Conservation (phyloP, 78 protist species). For the Monosiga brevicollis region DNA sequence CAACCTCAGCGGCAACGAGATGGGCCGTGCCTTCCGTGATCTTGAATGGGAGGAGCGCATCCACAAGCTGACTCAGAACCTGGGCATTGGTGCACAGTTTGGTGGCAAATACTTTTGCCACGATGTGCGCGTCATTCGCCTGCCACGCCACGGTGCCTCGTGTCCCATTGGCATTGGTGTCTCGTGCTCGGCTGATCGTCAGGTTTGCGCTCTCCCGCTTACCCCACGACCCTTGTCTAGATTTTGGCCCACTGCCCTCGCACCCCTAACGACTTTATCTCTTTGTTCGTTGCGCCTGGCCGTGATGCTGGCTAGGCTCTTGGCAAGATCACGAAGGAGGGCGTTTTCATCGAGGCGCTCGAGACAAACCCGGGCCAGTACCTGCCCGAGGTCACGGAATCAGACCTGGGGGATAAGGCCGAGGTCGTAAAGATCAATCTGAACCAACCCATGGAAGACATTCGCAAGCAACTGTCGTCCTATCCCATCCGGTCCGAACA, state of each 20-base stretch:
- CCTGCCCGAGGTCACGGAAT: slow-evolving; percentile 44
- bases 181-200: slow-evolving; percentile 73
- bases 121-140: slow-evolving; percentile 62
- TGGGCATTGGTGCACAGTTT: slow-evolving; percentile 83
- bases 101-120: slow-evolving; percentile 79
- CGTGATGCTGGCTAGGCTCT: too few species aligned
- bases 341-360: slow-evolving; percentile 65
- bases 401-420: neutral
- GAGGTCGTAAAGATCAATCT: slow-evolving; percentile 62
- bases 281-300: too few species aligned
- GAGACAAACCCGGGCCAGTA: slow-evolving; percentile 45
- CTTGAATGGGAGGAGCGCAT: slow-evolving; percentile 42
- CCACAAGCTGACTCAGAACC: slow-evolving; percentile 13
- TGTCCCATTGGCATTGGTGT: slow-evolving; percentile 80
- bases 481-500: slow-evolving; percentile 34
- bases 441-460: slow-evolving; percentile 50
- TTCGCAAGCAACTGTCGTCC: slow-evolving; percentile 24
- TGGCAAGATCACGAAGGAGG: slow-evolving; percentile 55
- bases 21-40: slow-evolving; percentile 68
- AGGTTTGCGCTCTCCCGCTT: too few species aligned
- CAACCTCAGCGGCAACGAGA: slow-evolving; percentile 39
- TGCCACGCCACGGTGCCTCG: slow-evolving; percentile 70
- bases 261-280: too few species aligned
- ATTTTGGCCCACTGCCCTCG: neutral
- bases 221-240: too few species aligned